phyloP scores from a whole-genome alignment of 768 basidiomycete genomes.

The Phlebiopsis gigantea region DNA sequence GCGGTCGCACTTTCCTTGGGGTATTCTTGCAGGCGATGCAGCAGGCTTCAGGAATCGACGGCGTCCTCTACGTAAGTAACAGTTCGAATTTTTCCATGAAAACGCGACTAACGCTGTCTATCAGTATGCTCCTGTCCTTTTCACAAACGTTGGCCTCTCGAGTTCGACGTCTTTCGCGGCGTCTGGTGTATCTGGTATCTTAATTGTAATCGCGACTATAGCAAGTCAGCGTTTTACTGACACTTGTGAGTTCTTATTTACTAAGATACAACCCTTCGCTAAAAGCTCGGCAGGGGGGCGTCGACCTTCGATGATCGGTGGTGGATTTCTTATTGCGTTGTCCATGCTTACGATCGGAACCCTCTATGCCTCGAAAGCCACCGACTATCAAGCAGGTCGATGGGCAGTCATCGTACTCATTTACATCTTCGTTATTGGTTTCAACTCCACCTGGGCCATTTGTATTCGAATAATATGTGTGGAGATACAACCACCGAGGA shows the following conservation, averaged over 20 bases:
- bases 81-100: background rate
- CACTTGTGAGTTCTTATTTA: conserved; percentile 25
- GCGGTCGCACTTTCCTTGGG: conserved; percentile 34
- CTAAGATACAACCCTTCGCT: background rate
- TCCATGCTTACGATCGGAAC: conserved; percentile 37
- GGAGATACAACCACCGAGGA: conserved; percentile 44
- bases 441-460: conserved; percentile 40
- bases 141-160: conserved; percentile 43
- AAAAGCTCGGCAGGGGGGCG: conserved; percentile 24
- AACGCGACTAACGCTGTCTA: background rate
- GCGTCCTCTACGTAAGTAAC: conserved; percentile 26
- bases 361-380: conserved; percentile 36
- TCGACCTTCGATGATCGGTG: conserved; percentile 35
- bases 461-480: conserved; percentile 34
- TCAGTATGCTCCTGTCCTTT: conserved; percentile 43
- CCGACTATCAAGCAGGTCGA: conserved; percentile 25
- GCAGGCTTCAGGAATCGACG: conserved; percentile 31
- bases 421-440: conserved; percentile 41
- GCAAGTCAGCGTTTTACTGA: conserved; percentile 34
- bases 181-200: conserved; percentile 43
- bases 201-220: conserved; percentile 36
- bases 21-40: conserved; percentile 39
- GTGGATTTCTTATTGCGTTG: conserved; percentile 34
- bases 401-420: conserved; percentile 41
- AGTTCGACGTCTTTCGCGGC: conserved; percentile 41